Conservation (phyloP, 805 yeast genomes). For the Hanseniaspora occidentalis region DNA sequence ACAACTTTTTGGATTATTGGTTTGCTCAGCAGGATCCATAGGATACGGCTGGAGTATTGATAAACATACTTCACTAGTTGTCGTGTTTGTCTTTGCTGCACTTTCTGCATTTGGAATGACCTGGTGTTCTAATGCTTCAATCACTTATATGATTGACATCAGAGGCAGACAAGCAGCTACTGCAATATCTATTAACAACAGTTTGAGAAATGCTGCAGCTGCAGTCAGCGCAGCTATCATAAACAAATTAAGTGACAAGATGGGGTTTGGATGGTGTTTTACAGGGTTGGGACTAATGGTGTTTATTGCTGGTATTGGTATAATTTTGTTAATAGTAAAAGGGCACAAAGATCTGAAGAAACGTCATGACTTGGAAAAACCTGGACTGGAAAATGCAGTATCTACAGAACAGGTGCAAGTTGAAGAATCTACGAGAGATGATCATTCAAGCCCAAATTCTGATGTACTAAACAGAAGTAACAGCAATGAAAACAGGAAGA, state of each 20-base stretch:
- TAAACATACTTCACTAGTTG: slow-evolving; percentile 25
- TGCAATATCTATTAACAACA: slow-evolving; percentile 40
- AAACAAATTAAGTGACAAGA: slow-evolving; percentile 20
- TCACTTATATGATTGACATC: slow-evolving; percentile 42
- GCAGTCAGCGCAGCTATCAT: slow-evolving; percentile 38
- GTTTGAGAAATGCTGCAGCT: slow-evolving; percentile 41
- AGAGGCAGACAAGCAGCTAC: slow-evolving; percentile 38
- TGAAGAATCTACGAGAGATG: too few species aligned
- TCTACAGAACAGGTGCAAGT: too few species aligned
- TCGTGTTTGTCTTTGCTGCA: slow-evolving; percentile 33
- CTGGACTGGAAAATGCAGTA: too few species aligned
- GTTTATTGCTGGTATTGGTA: slow-evolving; percentile 15
- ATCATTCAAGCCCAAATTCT: too few species aligned
- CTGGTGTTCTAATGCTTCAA: slow-evolving; percentile 40
- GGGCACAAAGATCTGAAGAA: neutral
- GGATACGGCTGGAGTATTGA: slow-evolving; percentile 44
- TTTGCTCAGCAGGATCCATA: slow-evolving; percentile 32
- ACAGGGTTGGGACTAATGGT: slow-evolving; percentile 34
- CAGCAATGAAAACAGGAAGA: too few species aligned
- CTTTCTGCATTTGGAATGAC: slow-evolving; percentile 41
- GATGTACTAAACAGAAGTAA: too few species aligned
- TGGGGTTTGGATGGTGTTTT: slow-evolving; percentile 45
- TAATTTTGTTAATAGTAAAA: slow-evolving; percentile 12
- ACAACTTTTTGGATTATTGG: slow-evolving; percentile 31
- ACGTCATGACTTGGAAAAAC: neutral